phyloP scores from a whole-genome alignment of 2,329 filamentous ascomycete genomes.

The Xylariomycetidae sp. region DNA sequence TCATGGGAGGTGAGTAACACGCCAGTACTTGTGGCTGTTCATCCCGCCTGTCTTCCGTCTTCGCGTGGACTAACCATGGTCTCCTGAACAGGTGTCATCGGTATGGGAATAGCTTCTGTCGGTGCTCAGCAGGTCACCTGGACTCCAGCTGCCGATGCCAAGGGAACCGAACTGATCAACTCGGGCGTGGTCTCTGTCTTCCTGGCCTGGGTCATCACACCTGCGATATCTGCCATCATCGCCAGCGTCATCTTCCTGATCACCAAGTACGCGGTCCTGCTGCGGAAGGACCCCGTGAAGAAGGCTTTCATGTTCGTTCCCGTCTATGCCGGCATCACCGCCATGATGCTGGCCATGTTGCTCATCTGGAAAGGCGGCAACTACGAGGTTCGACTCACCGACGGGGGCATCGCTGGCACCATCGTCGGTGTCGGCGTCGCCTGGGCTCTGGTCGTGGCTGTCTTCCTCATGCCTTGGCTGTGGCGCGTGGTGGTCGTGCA shows the following conservation, averaged over 20 bases:
- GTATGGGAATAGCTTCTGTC: conserved; percentile 51
- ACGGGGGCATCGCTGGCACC: conserved; percentile 43
- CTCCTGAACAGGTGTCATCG: conserved; percentile 52
- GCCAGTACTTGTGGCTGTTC: too few species aligned
- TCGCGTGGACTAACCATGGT: too few species aligned
- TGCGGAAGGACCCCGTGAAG: conserved; percentile 45
- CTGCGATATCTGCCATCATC: conserved; percentile 47
- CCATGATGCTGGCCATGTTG: conserved; percentile 51
- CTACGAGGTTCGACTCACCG: conserved; percentile 41
- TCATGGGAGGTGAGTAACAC: too few species aligned
- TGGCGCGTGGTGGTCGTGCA: conserved; percentile 53
- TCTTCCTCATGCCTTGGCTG: conserved; percentile 55
- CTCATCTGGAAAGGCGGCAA: conserved; percentile 51
- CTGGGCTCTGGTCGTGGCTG: conserved; percentile 40
- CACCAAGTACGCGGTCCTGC: conserved; percentile 51
- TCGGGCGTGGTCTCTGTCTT: conserved; percentile 53
- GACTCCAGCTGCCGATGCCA: conserved; percentile 34
- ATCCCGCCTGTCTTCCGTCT: too few species aligned
- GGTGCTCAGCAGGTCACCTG: conserved; percentile 48
- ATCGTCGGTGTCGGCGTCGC: conserved; percentile 47
- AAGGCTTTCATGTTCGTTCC: conserved; percentile 48
- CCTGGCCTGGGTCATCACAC: conserved; percentile 56
- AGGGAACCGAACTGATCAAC: conserved; percentile 30
- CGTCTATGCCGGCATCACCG: conserved; percentile 51
- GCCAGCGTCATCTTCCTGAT: conserved; percentile 48